These are phyloP conservation scores for Aspergillus pseudoviridinutans DNA, from an alignment of 2,329 filamentous ascomycete genomes.

Conservation along the genomic window DNA sequence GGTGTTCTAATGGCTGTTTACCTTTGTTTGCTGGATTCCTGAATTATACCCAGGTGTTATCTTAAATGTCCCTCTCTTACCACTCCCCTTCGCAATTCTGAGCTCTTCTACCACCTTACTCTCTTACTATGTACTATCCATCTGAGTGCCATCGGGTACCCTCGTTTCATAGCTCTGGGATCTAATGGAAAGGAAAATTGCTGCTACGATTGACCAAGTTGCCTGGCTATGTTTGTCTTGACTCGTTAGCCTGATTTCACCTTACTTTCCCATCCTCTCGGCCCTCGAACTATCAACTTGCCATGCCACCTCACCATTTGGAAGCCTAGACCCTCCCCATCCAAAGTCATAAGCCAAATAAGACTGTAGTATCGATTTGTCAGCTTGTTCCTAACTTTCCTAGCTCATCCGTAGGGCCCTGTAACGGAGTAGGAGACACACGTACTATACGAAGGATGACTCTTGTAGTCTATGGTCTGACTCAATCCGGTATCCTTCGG, in stretches of 20 bases:
- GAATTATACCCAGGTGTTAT: conserved; percentile 35
- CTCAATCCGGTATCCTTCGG: not conserved
- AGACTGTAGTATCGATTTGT: not conserved
- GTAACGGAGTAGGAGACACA: not conserved
- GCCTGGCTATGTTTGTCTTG: not conserved
- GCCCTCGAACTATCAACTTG: not conserved
- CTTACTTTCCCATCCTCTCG: not conserved
- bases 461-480: not conserved
- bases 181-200: not conserved
- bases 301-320: not conserved
- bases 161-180: not conserved
- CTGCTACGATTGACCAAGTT: not conserved
- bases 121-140: not conserved
- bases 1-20: conserved; percentile 28
- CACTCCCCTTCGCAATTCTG: not conserved
- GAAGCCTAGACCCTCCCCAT: not conserved
- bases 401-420: not conserved
- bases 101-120: not conserved
- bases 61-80: conserved; percentile 10
- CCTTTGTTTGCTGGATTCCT: conserved; percentile 23
- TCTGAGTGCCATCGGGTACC: not conserved
- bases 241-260: not conserved
- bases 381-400: not conserved
- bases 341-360: not conserved
- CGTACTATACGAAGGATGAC: not conserved